phyloP scores from a whole-genome alignment of 257 asterid genomes.

The Nicotiana attenuata region DNA sequence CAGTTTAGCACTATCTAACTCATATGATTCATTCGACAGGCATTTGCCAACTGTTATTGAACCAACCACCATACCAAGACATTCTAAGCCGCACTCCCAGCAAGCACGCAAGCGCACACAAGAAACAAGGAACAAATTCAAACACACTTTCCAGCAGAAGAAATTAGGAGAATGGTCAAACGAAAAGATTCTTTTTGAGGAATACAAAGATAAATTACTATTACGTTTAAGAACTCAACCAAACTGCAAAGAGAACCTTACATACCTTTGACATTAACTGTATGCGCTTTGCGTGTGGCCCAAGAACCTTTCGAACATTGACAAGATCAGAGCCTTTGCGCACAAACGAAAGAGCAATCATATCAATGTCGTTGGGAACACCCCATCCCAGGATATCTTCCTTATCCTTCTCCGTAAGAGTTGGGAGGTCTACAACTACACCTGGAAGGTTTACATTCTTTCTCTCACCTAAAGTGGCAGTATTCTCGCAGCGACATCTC shows the following conservation, averaged over 20 bases:
- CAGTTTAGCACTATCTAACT: neutral
- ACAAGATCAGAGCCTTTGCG: conserved; percentile 87
- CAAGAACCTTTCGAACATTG: conserved; percentile 67
- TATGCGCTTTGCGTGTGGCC: conserved; percentile 60
- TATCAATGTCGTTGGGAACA: conserved; percentile 70
- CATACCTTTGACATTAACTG: conserved; percentile 72
- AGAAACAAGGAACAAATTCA: neutral
- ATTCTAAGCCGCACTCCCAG: neutral
- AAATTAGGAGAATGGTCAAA: neutral
- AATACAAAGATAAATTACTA: neutral
- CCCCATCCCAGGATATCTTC: conserved; percentile 84
- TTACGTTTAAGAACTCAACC: neutral
- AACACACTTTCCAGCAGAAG: neutral
- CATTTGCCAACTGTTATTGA: neutral
- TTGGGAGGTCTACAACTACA: conserved; percentile 76
- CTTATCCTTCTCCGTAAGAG: conserved; percentile 74
- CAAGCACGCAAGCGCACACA: neutral
- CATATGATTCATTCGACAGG: neutral
- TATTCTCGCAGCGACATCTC: conserved; percentile 69
- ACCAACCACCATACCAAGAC: neutral
- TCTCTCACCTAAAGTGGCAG: conserved; percentile 72
- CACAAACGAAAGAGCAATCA: conserved; percentile 80
- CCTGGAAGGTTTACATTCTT: conserved; percentile 84
- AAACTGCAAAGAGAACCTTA: neutral
- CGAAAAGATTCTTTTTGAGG: neutral